phyloP scores from a whole-genome alignment of 768 basidiomycete species.

The Chlorophyllum brunneum region DNA sequence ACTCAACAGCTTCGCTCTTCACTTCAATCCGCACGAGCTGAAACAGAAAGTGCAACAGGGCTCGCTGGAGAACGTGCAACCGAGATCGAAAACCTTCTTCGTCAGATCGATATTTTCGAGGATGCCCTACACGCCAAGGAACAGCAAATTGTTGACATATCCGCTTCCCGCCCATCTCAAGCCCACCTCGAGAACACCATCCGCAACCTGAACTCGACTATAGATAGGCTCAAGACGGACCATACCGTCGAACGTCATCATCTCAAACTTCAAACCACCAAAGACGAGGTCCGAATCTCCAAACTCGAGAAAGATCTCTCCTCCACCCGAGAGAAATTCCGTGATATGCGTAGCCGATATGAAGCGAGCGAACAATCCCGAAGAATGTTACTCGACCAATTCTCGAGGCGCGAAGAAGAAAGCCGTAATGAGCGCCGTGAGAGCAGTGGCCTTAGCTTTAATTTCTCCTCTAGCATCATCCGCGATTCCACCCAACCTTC shows the following conservation, averaged over 20 bases:
- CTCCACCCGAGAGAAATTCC: not conserved
- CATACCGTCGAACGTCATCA: not conserved
- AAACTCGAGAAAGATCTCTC: not conserved
- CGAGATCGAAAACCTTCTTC: not conserved
- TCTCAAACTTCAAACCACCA: not conserved
- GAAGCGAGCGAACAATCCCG: constrained; percentile 8
- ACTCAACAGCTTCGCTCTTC: constrained; percentile 3
- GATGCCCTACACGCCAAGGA: not conserved
- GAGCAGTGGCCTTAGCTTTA: not conserved
- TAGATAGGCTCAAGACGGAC: not conserved
- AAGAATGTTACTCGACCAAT: constrained; percentile 7
- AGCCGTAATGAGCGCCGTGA: not conserved
- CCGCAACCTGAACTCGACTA: not conserved
- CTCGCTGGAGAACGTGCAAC: not conserved
- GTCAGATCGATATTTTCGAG: not conserved
- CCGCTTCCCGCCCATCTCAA: not conserved
- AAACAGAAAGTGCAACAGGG: not conserved
- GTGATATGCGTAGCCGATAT: not conserved
- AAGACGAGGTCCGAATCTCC: not conserved
- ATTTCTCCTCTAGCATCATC: constrained; percentile 4
- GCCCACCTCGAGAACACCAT: constrained; percentile 1
- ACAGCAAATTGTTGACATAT: not conserved
- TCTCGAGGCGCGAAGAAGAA: constrained; percentile 2
- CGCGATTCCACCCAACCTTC: not conserved
- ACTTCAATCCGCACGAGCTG: not conserved